A percentile compares a stretch with the other conserved stretches of the same genome.
These are phyloP conservation scores for Selaginella moellendorffii DNA, from an alignment of 75 land plant genomes.

Conservation along the genomic window DNA sequence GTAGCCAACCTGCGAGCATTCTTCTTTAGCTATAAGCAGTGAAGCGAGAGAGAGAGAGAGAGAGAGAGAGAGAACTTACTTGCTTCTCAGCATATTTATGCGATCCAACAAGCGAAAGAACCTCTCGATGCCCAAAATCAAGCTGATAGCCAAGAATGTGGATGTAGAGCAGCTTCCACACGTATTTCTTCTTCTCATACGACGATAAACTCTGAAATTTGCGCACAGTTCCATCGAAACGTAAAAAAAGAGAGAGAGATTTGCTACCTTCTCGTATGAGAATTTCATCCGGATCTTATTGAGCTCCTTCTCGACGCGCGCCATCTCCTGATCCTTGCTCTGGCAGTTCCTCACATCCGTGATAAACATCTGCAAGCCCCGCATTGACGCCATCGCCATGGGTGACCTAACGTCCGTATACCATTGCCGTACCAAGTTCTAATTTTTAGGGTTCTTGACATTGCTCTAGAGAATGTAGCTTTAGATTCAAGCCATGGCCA, in stretches of 20 bases:
- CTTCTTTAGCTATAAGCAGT: too few species aligned
- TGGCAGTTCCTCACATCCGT: not conserved
- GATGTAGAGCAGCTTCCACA: not conserved
- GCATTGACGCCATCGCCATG: not conserved
- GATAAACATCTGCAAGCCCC: not conserved
- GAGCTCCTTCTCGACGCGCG: not conserved
- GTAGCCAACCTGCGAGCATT: not conserved
- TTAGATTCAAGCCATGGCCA: not conserved
- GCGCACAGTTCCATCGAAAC: not conserved
- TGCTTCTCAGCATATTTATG: not conserved
- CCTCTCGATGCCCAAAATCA: not conserved
- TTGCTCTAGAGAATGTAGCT: too few species aligned
- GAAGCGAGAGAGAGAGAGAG: too few species aligned
- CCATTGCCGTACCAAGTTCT: too few species aligned
- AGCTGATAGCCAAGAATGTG: not conserved
- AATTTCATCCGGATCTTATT: not conserved
- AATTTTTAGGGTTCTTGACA: not conserved
- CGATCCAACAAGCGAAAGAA: not conserved
- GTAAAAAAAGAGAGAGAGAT: too few species aligned
- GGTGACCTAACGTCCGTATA: too few species aligned
- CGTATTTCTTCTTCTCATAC: not conserved
- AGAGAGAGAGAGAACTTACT: too few species aligned
- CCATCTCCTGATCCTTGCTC: not conserved
- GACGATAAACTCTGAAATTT: not conserved
- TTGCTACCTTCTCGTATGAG: not conserved